These are phyloP conservation scores for Alectoria sarmentosa DNA, from an alignment of 495 filamentous ascomycete species.

Conservation along the genomic window DNA sequence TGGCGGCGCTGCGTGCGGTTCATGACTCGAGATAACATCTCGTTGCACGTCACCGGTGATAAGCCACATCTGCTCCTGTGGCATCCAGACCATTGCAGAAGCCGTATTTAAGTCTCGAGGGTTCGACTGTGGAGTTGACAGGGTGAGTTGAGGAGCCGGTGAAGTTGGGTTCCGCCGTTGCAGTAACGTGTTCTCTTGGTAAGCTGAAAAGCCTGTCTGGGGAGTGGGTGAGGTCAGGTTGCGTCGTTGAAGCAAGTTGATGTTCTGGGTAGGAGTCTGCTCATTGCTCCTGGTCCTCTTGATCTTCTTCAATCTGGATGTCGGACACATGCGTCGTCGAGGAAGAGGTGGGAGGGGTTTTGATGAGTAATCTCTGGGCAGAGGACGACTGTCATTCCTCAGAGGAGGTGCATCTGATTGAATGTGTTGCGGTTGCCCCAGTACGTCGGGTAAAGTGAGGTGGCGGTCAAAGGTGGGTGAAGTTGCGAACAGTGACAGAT, in stretches of 20 bases:
- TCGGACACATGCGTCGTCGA: slow-evolving; percentile 18
- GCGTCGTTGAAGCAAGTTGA: background rate
- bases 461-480: slow-evolving; percentile 25
- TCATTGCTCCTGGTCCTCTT: slow-evolving; percentile 20
- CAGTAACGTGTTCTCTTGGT: slow-evolving; percentile 17
- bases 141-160: slow-evolving; percentile 20
- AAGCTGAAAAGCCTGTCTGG: background rate
- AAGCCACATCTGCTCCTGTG: slow-evolving; percentile 30
- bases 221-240: slow-evolving; percentile 1
- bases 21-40: slow-evolving; percentile 9
- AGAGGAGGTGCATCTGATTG: slow-evolving; percentile 5
- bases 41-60: slow-evolving; percentile 14
- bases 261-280: background rate
- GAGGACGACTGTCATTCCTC: slow-evolving; percentile 13
- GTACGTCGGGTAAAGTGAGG: slow-evolving; percentile 10
- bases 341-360: slow-evolving; percentile 24
- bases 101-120: slow-evolving; percentile 10
- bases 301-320: slow-evolving; percentile 16
- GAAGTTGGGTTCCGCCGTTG: slow-evolving; percentile 22
- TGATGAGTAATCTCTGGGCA: slow-evolving; percentile 10
- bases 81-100: slow-evolving; percentile 28
- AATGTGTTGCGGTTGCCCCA: background rate
- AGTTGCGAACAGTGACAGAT: slow-evolving; percentile 27
- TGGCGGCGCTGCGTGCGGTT: slow-evolving; percentile 14
- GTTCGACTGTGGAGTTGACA: slow-evolving; percentile 21